Conservation (phyloP, 2,329 filamentous ascomycete species). For the Dendryphion nanum region DNA sequence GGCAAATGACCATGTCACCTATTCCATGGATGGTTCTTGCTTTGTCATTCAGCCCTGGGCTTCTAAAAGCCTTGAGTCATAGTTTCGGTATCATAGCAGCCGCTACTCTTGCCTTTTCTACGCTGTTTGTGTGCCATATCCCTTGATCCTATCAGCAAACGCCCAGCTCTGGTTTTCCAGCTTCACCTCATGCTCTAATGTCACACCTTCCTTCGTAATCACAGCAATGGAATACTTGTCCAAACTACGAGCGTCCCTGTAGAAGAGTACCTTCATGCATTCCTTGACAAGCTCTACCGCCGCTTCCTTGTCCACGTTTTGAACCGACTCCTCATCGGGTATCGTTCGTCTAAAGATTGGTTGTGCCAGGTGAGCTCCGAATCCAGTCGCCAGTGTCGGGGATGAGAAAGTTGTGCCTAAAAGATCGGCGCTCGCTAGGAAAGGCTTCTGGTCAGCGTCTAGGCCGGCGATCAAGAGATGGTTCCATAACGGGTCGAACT, state of each 20-base stretch:
- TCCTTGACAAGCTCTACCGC: conserved; percentile 81
- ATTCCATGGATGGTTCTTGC: too few relatives aligned
- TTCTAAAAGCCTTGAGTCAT: too few relatives aligned
- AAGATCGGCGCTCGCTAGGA: conserved; percentile 88
- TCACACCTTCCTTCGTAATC: conserved; percentile 81
- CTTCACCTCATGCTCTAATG: conserved; percentile 79
- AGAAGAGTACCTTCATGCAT: conserved; percentile 98
- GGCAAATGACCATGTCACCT: too few relatives aligned
- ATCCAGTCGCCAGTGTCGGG: conserved; percentile 88
- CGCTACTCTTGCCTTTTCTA: conserved; percentile 2
- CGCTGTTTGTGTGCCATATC: conserved; percentile 78
- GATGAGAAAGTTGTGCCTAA: conserved; percentile 88
- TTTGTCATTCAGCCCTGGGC: too few relatives aligned
- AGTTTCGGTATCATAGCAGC: too few relatives aligned
- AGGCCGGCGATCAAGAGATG: conserved; percentile 87
- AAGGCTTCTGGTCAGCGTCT: conserved; percentile 73
- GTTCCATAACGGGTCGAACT: conserved; percentile 98
- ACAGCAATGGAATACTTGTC: conserved; percentile 90
- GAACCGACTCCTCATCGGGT: conserved; percentile 77
- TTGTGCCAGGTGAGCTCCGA: conserved; percentile 87
- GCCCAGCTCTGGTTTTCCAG: conserved; percentile 97
- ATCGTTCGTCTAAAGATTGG: conserved; percentile 83
- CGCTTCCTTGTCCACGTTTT: conserved; percentile 70
- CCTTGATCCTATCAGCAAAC: conserved; percentile 91
- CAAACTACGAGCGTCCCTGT: conserved; percentile 89